phyloP scores from a whole-genome alignment of 2,329 filamentous ascomycete genomes.

The Stachybotrys chlorohalonatus region DNA sequence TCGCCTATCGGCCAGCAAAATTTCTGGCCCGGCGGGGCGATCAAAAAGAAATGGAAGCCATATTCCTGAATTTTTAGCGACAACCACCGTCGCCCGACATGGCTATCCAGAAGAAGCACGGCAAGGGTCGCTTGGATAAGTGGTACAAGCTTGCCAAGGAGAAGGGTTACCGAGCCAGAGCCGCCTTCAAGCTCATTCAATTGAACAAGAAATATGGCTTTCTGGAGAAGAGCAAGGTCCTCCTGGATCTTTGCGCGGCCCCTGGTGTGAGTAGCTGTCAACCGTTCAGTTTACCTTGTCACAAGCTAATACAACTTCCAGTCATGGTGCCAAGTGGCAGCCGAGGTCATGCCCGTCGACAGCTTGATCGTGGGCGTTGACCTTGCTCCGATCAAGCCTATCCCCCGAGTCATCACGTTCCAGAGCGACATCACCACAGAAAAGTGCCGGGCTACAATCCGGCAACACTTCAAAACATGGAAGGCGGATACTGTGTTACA shows the following conservation, averaged over 20 bases:
- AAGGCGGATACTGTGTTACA: conserved; percentile 94
- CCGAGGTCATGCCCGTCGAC: conserved; percentile 85
- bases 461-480: conserved; percentile 86
- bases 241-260: conserved; percentile 94
- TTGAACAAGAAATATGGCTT: conserved; percentile 99
- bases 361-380: conserved; percentile 93
- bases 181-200: conserved; percentile 96
- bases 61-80: not conserved
- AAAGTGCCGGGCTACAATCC: conserved; percentile 84
- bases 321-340: conserved; percentile 95
- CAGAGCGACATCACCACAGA: conserved; percentile 98
- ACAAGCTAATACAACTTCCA: conserved; percentile 25
- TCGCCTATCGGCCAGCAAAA: conserved; percentile 16
- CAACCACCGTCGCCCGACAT: conserved; percentile 37
- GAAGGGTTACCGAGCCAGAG: conserved; percentile 91
- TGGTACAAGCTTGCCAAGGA: conserved; percentile 99
- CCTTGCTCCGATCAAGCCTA: conserved; percentile 89
- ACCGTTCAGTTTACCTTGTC: not conserved
- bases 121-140: conserved; percentile 96
- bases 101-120: conserved; percentile 98
- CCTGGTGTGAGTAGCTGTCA: conserved; percentile 58
- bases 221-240: conserved; percentile 89
- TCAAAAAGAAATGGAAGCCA: not conserved
- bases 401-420: conserved; percentile 88
- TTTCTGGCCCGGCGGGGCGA: conserved; percentile 20